These are phyloP conservation scores for Epichloe aotearoae DNA, from an alignment of 2,329 filamentous ascomycete species.

Conservation along the genomic window DNA sequence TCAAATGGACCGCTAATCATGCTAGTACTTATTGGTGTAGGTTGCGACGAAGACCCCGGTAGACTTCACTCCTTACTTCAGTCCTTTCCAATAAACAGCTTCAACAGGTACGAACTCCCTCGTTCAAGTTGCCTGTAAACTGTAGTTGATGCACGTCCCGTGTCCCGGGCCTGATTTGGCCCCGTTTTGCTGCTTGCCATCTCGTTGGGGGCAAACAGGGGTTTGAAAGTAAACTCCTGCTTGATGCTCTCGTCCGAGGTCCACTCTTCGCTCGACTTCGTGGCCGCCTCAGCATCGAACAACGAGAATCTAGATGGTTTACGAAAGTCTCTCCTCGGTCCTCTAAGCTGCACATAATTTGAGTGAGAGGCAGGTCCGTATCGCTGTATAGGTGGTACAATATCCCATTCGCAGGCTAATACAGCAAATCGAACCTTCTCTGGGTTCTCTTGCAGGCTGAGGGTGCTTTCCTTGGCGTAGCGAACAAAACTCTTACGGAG, in stretches of 20 bases:
- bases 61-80: not conserved
- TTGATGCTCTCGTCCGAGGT: not conserved
- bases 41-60: not conserved
- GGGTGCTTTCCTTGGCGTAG: constrained; percentile 22
- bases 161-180: not conserved
- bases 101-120: constrained; percentile 1
- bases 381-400: constrained; percentile 5
- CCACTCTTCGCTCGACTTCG: not conserved
- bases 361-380: not conserved
- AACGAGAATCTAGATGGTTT: not conserved
- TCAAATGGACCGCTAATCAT: too few relatives aligned
- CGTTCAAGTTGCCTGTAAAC: not conserved
- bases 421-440: constrained; percentile 27
- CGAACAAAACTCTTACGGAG: constrained; percentile 23
- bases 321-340: too few relatives aligned
- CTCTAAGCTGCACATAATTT: not conserved
- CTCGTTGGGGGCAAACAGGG: not conserved
- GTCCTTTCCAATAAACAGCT: not conserved
- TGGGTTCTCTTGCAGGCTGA: constrained; percentile 20
- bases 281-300: not conserved
- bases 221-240: not conserved
- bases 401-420: constrained; percentile 27
- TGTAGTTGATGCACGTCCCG: not conserved
- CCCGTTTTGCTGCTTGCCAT: not conserved
- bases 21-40: not conserved